Evolutionary conservation across 2,329 filamentous ascomycete species (phyloP), one percentile per base, ranked within the genome.

Genomic region (Bisporella sp.): DNA sequence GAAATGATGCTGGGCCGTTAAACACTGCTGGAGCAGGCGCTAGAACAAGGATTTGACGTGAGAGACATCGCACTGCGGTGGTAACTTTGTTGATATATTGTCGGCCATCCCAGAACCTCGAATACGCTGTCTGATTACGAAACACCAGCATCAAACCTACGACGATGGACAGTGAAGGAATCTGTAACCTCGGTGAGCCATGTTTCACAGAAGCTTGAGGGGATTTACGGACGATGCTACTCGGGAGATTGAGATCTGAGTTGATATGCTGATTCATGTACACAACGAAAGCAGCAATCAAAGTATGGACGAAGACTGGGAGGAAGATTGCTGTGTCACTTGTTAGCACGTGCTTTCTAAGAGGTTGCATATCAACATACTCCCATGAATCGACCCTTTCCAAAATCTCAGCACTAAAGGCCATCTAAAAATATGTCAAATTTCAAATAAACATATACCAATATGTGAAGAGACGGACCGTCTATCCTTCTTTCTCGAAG

Each of bases 81-180:
- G 73, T 73, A 31, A 83, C 71, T 0, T 73, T 73, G 8, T 72
- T 78, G 49, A 84, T 71, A 55, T 78, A 74, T 56, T 75, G 76
- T 41, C 78, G 68, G 4, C 78, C 78, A 3, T 76, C 75, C 81
- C 81, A 84, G 68, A 59, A 59, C 7, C 57, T 50, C 8, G 57
- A 59, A 32, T 57, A 63, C 5, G 60, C 60, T 3, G 80, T 84
- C 56, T 76, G 73, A 58, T 85, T 84, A 37, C 81, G 75, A 68
- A 85, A 84, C 31, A 85, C 81, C 50, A 85, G 77, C 74, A 85
- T 83, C 40, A 85, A 64, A 59, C 81, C 81, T 2, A 85, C 81
- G 46, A 85, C 81, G 50, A 85, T 85, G 33, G 76, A 81, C 1
- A 85, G 68, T 11, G 74, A 78, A 2, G 81, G 81, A 42, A 84